Percentiles rank a stretch among this genome's conserved stretches.
These are phyloP conservation scores for Brassica hybrid DNA, from an alignment of 441 rosid genomes.

Conservation along the genomic window DNA sequence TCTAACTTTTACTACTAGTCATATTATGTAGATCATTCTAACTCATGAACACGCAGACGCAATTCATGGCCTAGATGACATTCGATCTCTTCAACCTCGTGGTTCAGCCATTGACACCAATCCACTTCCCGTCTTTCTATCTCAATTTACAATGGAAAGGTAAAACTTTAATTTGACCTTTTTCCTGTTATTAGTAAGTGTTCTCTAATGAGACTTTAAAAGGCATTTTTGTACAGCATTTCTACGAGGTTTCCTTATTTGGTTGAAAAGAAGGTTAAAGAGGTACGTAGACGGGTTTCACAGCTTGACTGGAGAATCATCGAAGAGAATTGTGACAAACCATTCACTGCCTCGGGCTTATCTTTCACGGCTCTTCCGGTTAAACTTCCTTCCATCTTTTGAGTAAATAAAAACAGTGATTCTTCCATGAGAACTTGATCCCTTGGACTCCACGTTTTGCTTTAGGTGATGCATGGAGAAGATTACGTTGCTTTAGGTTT, in stretches of 20 bases:
- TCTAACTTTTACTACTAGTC: background rate
- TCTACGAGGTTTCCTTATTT: conserved; percentile 71
- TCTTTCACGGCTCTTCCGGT: conserved; percentile 84
- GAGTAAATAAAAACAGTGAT: background rate
- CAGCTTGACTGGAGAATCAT: conserved; percentile 83
- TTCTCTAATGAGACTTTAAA: conserved; percentile 8
- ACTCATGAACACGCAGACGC: conserved; percentile 99
- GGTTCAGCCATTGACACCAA: conserved; percentile 74
- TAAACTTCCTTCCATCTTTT: background rate
- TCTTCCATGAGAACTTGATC: conserved; percentile 3
- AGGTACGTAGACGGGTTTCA: conserved; percentile 80
- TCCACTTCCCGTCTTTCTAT: conserved; percentile 71
- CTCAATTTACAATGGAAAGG: conserved; percentile 84
- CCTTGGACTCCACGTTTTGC: conserved; percentile 21
- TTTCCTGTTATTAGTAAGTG: background rate
- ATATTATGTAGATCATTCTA: conserved; percentile 68
- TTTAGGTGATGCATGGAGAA: conserved; percentile 96
- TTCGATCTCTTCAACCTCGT: conserved; percentile 80
- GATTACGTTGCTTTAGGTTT: conserved; percentile 86
- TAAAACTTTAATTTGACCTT: conserved; percentile 22
- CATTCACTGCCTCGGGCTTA: conserved; percentile 81
- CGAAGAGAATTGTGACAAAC: conserved; percentile 68
- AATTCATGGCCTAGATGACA: conserved; percentile 90
- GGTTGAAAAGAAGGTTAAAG: conserved; percentile 69
- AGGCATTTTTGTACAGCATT: conserved; percentile 52